Percentiles rank a stretch among this genome's conserved stretches.
phyloP scores from a whole-genome alignment of 257 asterid species.

The Schizonepeta tenuifolia region DNA sequence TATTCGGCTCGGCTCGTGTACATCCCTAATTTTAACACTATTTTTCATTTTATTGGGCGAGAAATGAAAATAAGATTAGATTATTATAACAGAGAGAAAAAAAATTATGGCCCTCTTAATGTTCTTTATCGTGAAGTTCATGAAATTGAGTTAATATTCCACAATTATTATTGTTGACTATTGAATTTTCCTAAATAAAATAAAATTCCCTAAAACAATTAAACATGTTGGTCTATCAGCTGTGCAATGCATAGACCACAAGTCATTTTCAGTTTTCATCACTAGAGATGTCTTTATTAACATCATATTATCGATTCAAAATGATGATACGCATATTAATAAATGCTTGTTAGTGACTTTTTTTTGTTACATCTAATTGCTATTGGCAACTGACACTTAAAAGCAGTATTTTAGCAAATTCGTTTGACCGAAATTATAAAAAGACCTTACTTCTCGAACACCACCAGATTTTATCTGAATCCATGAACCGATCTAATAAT shows the following conservation, averaged over 20 bases:
- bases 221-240: neutral
- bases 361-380: neutral
- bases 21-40: too few species aligned
- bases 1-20: too few species aligned
- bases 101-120: too few species aligned
- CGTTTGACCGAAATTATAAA: neutral
- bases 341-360: neutral
- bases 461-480: neutral
- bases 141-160: neutral
- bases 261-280: constrained; percentile 5
- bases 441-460: neutral
- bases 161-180: neutral
- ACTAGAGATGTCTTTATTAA: neutral
- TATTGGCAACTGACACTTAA: neutral
- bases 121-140: too few species aligned
- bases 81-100: too few species aligned
- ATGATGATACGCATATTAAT: neutral
- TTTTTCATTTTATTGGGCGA: too few species aligned
- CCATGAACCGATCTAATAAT: neutral
- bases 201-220: neutral
- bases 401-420: neutral
- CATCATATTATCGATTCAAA: neutral
- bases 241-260: neutral
- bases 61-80: too few species aligned
- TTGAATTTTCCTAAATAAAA: neutral